Base-by-base conservation (phyloP, 1,139 yeast genomes). In the Ogataea hybrid region DNA sequence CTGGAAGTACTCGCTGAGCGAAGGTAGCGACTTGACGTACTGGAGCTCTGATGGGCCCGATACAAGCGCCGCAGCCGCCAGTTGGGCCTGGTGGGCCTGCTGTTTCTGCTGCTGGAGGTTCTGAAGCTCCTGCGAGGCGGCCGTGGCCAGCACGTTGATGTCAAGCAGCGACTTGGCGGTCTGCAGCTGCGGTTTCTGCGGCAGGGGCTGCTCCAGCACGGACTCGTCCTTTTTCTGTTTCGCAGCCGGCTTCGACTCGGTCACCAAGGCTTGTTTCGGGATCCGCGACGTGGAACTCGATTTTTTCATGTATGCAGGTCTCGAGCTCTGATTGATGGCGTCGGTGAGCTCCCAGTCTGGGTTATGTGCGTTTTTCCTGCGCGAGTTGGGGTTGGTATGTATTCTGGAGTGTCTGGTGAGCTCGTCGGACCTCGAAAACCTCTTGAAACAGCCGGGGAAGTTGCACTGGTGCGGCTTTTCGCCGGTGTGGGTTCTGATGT, bases 401-500 rank as follows among this genome's bases (percentile, higher is more conserved):
- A 88, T 89, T 50, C 95, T 70, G 32, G 83, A 73, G 62, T 89
- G 97, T 54, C 97, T 72, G 29, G 96, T 89, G 48, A 89, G 71
- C 64, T 89, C 97, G 62, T 89, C 97, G 39, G 87, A 79, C 43
- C 97, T 71, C 42, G 89, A 79, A 59, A 89, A 89, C 46, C 86
- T 75, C 63, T 89, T 88, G 49, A 77, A 71, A 64, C 97, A 89
- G 1, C 94, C 94, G 0, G 95, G 95, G 55, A 76, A 86, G 12
- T 82, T 75, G 64, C 97, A 88, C 37, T 79, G 81, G 59, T 87
- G 95, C 17, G 96, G 96, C 59, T 88, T 86, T 60, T 88, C 96
- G 28, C 96, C 96, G 1, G 96, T 88, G 61, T 88, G 96, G 7
- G 96, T 89, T 44, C 96, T 70, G 41, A 88, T 84, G 59, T 88